Base-by-base conservation (phyloP, 2,329 filamentous ascomycete genomes). In the Trichoderma breve region DNA sequence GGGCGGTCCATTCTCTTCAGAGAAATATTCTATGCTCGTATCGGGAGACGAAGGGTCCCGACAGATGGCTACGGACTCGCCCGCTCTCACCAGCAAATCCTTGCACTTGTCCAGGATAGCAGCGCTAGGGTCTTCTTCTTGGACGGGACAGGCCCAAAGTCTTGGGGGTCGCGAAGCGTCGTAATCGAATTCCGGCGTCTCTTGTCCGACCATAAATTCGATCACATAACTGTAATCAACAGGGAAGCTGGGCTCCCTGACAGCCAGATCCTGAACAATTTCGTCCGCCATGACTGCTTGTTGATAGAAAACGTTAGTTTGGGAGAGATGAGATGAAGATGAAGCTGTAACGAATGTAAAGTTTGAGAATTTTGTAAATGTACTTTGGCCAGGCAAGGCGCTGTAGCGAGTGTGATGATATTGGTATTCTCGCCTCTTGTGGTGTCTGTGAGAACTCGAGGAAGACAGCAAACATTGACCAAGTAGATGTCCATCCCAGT, bases 131-230 rank as follows among this genome's bases (percentile, higher is more conserved):
- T 74, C 70, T 24, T n/a, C 14, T 8, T 62, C 70, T 12, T 73
- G 9, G 18, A 63, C 62, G 5, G 74, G 77, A 43, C 76, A 78
- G 3, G 63, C 58, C 76, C 76, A 77, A 14, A 26, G 14, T 6
- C 66, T 47, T 11, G 55, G 65, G 3, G 32, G 18, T n/a, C 36
- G 12, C 21, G 15, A 8, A n/a, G 60, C 7, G 4, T 53, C n/a
- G 67, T 75, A 73, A 18, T 43, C 21, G 24, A 51, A 4, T 5
- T 55, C 73, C 3, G 51, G 24, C 36, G 67, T 72, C 32, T 74
- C 67, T 21, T 75, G 73, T 66, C 76, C 76, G 15, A 78, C 76
- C 32, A 78, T 70, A 39, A 77, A 76, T 21, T 78, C 76, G 62
- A 78, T 57, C 28, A 76, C 74, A 63, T 77, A 65, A 67, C 64